These are phyloP conservation scores for Pyropia haitanensis DNA, from an alignment of 23 red algal genomes.

Conservation along the genomic window DNA sequence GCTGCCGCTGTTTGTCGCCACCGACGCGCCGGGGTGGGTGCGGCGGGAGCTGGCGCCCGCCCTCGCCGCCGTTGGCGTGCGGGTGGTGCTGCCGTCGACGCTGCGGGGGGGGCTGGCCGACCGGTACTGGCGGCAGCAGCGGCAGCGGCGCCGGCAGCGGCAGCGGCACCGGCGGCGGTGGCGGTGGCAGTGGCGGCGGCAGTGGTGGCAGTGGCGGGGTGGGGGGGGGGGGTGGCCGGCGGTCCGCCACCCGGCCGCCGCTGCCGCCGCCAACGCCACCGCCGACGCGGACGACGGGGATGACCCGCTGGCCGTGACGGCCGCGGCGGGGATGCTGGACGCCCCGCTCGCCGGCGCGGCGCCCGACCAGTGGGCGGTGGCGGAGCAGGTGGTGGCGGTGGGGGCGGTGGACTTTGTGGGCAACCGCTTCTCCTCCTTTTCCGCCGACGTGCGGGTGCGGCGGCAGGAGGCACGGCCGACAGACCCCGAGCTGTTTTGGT, in stretches of 20 bases:
- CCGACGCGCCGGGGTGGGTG: conserved; percentile 1
- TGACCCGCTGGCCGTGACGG: no score
- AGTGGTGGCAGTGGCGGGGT: no score
- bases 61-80: not conserved
- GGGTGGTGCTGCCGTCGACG: conserved; percentile 5
- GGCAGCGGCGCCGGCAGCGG: conserved; percentile 6
- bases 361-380: conserved; percentile 22
- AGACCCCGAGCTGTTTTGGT: no score
- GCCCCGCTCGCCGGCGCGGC: not conserved
- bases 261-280: no score
- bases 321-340: no score
- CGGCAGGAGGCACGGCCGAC: no score
- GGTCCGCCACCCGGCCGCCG: no score
- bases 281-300: no score
- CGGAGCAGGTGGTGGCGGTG: conserved; percentile 29
- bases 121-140: no score
- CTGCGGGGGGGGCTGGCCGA: no score
- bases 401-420: conserved; percentile 34
- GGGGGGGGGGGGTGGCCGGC: no score
- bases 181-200: not conserved
- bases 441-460: conserved; percentile 3
- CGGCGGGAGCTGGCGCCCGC: not conserved
- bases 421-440: conserved; percentile 34
- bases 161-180: conserved; percentile 1
- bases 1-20: conserved; percentile 37